Conservation (phyloP, 2,329 filamentous ascomycete species). For the Epichloe uncinata region DNA sequence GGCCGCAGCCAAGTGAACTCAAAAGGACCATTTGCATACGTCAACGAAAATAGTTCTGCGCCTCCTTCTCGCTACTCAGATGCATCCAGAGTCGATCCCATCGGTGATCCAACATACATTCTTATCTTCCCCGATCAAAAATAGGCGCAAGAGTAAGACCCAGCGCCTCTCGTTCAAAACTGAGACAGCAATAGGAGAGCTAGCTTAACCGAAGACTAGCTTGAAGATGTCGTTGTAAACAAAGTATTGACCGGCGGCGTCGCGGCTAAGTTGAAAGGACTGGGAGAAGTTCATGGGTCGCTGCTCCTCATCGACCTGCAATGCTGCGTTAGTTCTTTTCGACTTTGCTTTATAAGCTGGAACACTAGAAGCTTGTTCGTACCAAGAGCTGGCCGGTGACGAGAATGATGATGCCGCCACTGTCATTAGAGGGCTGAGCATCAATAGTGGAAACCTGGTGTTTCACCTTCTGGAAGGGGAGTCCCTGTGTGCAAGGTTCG, state of each 20-base stretch:
- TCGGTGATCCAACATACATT: background rate
- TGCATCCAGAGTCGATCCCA: background rate
- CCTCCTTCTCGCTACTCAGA: conserved; percentile 3
- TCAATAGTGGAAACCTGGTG: conserved; percentile 70
- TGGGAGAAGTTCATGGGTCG: conserved; percentile 86
- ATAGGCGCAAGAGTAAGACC: background rate
- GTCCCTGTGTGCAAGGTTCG: conserved; percentile 33
- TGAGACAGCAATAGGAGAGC: background rate
- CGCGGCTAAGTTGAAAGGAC: conserved; percentile 70
- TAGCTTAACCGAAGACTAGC: conserved; percentile 53
- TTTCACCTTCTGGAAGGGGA: conserved; percentile 71
- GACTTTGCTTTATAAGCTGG: background rate
- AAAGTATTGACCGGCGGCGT: conserved; percentile 58
- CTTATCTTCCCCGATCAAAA: background rate
- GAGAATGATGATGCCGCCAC: conserved; percentile 66
- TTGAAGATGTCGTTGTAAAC: conserved; percentile 95
- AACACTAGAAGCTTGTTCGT: conserved; percentile 20
- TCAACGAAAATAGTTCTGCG: background rate
- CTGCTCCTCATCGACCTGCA: conserved; percentile 71
- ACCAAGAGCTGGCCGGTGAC: conserved; percentile 81
- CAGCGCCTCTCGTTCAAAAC: background rate
- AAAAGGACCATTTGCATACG: background rate
- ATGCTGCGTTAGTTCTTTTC: background rate
- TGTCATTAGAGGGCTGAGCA: conserved; percentile 57
- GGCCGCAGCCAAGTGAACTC: background rate